Evolutionary conservation across 208 protist species (phyloP).

Genomic region (Herpetomonas tarakana): DNA sequence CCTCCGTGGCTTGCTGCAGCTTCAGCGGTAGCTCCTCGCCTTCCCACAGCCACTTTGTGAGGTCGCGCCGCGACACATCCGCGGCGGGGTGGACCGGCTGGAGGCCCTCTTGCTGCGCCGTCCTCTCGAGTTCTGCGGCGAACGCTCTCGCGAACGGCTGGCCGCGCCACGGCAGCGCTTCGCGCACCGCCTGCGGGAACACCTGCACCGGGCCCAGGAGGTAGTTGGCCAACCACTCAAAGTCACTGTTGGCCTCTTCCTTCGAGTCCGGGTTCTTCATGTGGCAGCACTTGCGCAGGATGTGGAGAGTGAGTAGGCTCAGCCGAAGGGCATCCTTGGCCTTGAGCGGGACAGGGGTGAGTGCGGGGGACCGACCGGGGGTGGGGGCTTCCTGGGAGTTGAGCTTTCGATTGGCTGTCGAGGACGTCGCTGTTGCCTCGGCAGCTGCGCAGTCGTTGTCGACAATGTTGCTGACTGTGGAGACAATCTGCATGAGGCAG

Average conservation of each 20-base stretch:
- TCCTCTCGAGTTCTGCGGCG: constrained; percentile 22
- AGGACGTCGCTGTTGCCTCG: constrained; percentile 4
- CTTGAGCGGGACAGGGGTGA: constrained; percentile 55
- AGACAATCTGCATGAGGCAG: constrained; percentile 74
- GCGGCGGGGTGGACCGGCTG: neutral
- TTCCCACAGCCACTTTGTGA: constrained; percentile 80
- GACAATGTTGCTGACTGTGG: constrained; percentile 43
- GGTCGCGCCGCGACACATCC: constrained; percentile 19
- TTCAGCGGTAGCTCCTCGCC: constrained; percentile 43
- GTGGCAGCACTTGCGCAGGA: constrained; percentile 76
- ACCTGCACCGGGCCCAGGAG: constrained; percentile 45
- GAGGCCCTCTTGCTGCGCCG: constrained; percentile 7
- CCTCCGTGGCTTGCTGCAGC: constrained; percentile 46
- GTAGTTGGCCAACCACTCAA: constrained; percentile 51
- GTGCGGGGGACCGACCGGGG: constrained; percentile 18
- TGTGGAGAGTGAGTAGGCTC: constrained; percentile 62
- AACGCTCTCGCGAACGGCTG: constrained; percentile 50
- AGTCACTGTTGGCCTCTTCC: constrained; percentile 69
- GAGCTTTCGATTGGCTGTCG: constrained; percentile 10
- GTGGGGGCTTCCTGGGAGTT: neutral
- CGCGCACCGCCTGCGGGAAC: constrained; percentile 43
- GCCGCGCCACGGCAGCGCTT: constrained; percentile 55
- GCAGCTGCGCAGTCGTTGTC: constrained; percentile 17
- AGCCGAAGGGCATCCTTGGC: constrained; percentile 59
- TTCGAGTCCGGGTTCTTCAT: constrained; percentile 71